Evolutionary conservation across 1,139 yeast genomes (phyloP), one percentile per base, ranked within the genome.

Genomic region (Kurtzmaniella quercitrusa): DNA sequence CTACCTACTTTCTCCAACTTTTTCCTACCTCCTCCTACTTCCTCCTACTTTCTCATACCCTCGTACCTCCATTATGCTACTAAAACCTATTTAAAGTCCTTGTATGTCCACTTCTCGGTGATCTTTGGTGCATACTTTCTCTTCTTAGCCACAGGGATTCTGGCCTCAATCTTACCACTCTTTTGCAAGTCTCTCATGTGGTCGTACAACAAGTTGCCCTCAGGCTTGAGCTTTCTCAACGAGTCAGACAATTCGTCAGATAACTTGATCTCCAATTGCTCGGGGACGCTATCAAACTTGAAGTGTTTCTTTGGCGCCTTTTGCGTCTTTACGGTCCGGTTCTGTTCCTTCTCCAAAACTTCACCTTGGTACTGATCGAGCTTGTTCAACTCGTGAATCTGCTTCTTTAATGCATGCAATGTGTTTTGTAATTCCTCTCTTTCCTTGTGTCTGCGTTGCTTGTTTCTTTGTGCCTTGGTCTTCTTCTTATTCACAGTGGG

Each of bases 101-200:
- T 91, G 66, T 85, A 88, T 37, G 91, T 78, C 95, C 96, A 90
- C 65, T 89, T 90, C 63, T 89, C 96, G 33, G 94, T 85, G 48
- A 86, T 67, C 71, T 85, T 87, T 49, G 77, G 85, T 51, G 80
- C 73, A 59, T 84, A 85, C 54, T 71, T 77, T 63, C 87, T 79
- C 61, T 77, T 81, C 67, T 79, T 81, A 48, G 75, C 76, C 40
- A 79, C 80, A 10, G 87, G 90, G 41, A 84, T 76, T 65, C 97
- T 79, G 7, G 96, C 74, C 62, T 93, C 98, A 46, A 93, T 75
- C 59, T 85, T 78, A 52, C 98, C 99, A 40, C 82, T 75, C 48
- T 87, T 78, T 67, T 93, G 98, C 52, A 93, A 65, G 46, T 78
- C 79, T 61, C 83, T 75, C 82, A 93, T 83, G 50, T 89, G 82